Evolutionary conservation across 225 moss, liverwort and hornwort genomes (phyloP).

Genomic region (Anthoceros angustus): DNA sequence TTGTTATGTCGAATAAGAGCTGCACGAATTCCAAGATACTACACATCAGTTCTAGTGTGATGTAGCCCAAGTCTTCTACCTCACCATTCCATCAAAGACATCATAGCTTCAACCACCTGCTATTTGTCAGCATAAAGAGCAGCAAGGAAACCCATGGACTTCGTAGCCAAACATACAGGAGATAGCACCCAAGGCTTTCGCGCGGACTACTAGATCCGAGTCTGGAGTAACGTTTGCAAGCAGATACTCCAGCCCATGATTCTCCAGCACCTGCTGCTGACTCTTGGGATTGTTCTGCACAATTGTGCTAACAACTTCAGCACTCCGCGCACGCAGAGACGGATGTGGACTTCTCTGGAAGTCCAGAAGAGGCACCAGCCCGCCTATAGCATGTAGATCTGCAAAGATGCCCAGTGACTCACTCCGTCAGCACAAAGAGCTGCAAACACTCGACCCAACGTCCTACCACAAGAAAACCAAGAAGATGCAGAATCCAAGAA

Average conservation of each 20-base stretch:
- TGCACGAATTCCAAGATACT: conserved; percentile 11
- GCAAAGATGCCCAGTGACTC: conserved; percentile 4
- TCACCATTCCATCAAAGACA: not conserved
- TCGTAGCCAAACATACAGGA: conserved; percentile 43
- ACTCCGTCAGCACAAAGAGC: not conserved
- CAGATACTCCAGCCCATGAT: conserved; percentile 51
- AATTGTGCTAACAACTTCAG: conserved; percentile 81
- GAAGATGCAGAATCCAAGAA: not conserved
- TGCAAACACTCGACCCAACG: not conserved
- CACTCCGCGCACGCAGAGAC: conserved; percentile 64
- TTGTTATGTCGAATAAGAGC: conserved; percentile 83
- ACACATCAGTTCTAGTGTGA: not conserved
- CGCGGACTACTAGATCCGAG: conserved; percentile 49
- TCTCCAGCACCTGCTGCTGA: conserved; percentile 81
- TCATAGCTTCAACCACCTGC: not conserved
- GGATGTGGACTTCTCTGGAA: conserved; percentile 61
- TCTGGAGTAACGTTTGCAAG: conserved; percentile 61
- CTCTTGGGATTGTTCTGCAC: conserved; percentile 88
- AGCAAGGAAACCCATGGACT: not conserved
- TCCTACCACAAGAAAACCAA: not conserved
- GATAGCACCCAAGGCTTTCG: conserved; percentile 84
- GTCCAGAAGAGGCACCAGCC: conserved; percentile 58
- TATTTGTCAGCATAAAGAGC: not conserved
- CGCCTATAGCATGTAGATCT: conserved; percentile 85
- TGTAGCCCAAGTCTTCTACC: too few species aligned